These are phyloP conservation scores for Pseudopediastrum boryanum DNA, from an alignment of 139 green algal genomes.

Conservation along the genomic window DNA sequence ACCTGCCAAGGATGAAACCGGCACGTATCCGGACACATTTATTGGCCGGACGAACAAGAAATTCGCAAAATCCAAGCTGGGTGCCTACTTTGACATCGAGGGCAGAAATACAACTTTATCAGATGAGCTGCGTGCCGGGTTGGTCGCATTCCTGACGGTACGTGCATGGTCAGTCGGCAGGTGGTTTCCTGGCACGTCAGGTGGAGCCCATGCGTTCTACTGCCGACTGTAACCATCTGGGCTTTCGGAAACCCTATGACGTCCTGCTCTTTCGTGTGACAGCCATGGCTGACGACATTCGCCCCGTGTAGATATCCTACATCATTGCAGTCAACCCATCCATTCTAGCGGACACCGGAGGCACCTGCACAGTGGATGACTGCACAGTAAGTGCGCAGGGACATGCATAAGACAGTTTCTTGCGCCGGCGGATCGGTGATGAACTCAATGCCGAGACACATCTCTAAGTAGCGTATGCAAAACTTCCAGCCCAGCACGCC, in stretches of 20 bases:
- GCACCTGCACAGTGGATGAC: slow-evolving; percentile 52
- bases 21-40: too few species aligned
- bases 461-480: too few species aligned
- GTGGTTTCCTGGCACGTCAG: background rate
- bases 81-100: slow-evolving; percentile 34
- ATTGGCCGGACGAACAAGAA: slow-evolving; percentile 9
- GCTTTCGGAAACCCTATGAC: too few species aligned
- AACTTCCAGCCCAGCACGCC: too few species aligned
- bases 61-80: slow-evolving; percentile 21
- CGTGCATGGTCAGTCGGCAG: too few species aligned
- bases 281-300: too few species aligned
- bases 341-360: slow-evolving; percentile 71
- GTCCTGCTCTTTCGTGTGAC: too few species aligned
- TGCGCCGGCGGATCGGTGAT: background rate
- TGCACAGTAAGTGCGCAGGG: slow-evolving; percentile 61
- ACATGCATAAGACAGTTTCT: too few species aligned
- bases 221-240: too few species aligned
- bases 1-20: too few species aligned
- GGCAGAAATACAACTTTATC: slow-evolving; percentile 55
- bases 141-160: slow-evolving; percentile 84
- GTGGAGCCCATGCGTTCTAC: background rate
- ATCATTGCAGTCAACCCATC: slow-evolving; percentile 77
- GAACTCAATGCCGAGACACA: too few species aligned
- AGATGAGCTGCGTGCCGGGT: slow-evolving; percentile 71
- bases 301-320: slow-evolving; percentile 67